Evolutionary conservation across 2,329 filamentous ascomycete species (phyloP).

Genomic region (Monosporascus sp.): DNA sequence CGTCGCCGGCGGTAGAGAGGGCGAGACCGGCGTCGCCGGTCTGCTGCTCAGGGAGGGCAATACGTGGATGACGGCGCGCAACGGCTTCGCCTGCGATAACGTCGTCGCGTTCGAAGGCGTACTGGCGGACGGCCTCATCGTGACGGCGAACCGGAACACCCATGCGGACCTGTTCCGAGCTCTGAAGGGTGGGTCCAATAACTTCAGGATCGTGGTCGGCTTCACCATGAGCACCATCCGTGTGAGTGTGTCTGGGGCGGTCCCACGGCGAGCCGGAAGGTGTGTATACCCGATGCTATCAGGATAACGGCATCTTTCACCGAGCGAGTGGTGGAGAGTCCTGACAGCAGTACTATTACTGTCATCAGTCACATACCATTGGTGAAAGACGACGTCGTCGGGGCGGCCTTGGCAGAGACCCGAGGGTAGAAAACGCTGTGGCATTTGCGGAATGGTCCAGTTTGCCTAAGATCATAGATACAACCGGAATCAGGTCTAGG

Average conservation of each 20-base stretch:
- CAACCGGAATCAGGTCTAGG: slow-evolving; percentile 1
- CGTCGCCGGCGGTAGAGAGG: slow-evolving; percentile 12
- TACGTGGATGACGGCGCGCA: slow-evolving; percentile 8
- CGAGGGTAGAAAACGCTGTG: neutral
- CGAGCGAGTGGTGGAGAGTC: neutral
- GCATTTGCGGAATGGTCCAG: neutral
- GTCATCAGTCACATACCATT: neutral
- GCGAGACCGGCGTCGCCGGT: slow-evolving; percentile 13
- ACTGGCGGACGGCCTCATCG: slow-evolving; percentile 18
- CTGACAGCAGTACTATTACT: neutral
- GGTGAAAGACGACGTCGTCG: neutral
- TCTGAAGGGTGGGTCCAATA: slow-evolving; percentile 1
- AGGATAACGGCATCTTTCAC: neutral
- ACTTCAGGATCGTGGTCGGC: neutral
- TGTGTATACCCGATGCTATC: neutral
- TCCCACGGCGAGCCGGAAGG: neutral
- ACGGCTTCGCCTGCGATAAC: slow-evolving; percentile 39
- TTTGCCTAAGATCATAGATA: neutral
- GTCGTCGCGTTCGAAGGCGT: slow-evolving; percentile 36
- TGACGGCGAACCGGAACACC: neutral
- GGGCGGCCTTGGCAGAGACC: neutral
- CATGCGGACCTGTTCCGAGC: neutral
- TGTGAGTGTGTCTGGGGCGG: neutral
- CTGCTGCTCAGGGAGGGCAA: slow-evolving; percentile 14
- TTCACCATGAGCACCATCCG: neutral